Base-by-base conservation (phyloP, 129 eudicot genomes). In the Arctium lappa region DNA sequence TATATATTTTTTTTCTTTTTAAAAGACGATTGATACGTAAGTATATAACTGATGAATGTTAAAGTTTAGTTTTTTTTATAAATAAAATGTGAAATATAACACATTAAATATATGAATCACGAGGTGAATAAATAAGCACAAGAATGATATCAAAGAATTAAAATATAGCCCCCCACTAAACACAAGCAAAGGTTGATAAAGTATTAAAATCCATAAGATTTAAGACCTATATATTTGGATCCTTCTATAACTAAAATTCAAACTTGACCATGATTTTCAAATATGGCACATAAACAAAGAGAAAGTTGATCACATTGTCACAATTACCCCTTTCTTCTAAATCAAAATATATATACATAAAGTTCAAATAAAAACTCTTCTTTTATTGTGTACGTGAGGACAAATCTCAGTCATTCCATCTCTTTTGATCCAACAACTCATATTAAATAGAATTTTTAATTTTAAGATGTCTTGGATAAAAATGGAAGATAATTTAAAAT, bases 261-360 rank as follows among this genome's bases (percentile, higher is more conserved):
- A 56, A 34, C 37, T 34, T 72, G 53, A 65, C 84, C 84, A 84
- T 73, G 83, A 42, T 72, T 29, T 62, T 72, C 73, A 68, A 79
- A 74, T 36, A 74, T 79, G 87, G 84, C 87, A 81, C 84, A 79
- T 84, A 73, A 84, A 84, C 80, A 79, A 84, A 63, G 76, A 84
- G 50, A 73, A 63, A 63, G 33, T 78, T 84, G 75, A 44, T 78
- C 83, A 78, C 69, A 82, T 76, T 38, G 44, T 46, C 69, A 75
- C 18, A 74, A 69, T 50, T 34, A 70, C n/a, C 78, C 60, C 66
- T 37, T 72, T 50, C 18, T 22, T 22, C 27, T 22, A 22, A 22
- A 22, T 22, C 27, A 22, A 22, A 22, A 22, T 22, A 22, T 22
- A 22, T 22, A 22, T 22, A 22, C 27, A 22, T 22, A 22, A 22